A percentile compares a stretch with the other conserved stretches of the same genome.
phyloP scores from a whole-genome alignment of 495 filamentous ascomycete genomes.

The Aspergillus affinis region DNA sequence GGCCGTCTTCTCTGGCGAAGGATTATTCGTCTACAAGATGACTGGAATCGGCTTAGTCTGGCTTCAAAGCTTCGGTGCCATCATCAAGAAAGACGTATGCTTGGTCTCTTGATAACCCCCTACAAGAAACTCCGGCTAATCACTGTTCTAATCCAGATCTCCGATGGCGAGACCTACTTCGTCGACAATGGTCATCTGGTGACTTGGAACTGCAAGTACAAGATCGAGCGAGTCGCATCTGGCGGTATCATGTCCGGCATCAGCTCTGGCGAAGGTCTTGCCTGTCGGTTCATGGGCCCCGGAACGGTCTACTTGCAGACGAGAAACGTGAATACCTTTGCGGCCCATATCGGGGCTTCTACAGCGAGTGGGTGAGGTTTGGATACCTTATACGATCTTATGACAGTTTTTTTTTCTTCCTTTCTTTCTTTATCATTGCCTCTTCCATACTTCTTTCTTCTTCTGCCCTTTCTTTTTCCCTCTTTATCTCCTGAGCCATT shows the following conservation, averaged over 20 bases:
- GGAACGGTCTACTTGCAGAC: slow-evolving; percentile 95
- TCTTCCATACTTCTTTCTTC: no score
- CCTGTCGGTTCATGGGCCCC: slow-evolving; percentile 91
- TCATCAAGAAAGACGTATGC: slow-evolving; percentile 91
- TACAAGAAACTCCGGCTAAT: slow-evolving; percentile 12
- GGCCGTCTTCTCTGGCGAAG: slow-evolving; percentile 90
- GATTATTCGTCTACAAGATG: slow-evolving; percentile 88
- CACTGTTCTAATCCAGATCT: slow-evolving; percentile 49
- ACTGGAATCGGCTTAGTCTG: slow-evolving; percentile 76
- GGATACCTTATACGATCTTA: not conserved
- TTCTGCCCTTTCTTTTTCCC: no score
- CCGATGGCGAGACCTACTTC: slow-evolving; percentile 78
- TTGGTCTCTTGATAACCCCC: not conserved
- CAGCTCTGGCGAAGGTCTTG: slow-evolving; percentile 78
- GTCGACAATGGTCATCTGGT: slow-evolving; percentile 96
- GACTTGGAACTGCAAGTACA: slow-evolving; percentile 95
- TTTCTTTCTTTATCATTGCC: not conserved
- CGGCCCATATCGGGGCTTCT: slow-evolving; percentile 30
- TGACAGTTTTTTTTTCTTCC: not conserved
- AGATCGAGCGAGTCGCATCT: slow-evolving; percentile 79
- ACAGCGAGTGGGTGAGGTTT: not conserved
- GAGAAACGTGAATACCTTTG: slow-evolving; percentile 70
- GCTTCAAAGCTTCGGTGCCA: slow-evolving; percentile 90
- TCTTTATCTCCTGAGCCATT: no score
- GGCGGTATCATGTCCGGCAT: slow-evolving; percentile 84